phyloP scores from a whole-genome alignment of 2,329 filamentous ascomycete genomes.

The Pseudocercospora fijiensis region DNA sequence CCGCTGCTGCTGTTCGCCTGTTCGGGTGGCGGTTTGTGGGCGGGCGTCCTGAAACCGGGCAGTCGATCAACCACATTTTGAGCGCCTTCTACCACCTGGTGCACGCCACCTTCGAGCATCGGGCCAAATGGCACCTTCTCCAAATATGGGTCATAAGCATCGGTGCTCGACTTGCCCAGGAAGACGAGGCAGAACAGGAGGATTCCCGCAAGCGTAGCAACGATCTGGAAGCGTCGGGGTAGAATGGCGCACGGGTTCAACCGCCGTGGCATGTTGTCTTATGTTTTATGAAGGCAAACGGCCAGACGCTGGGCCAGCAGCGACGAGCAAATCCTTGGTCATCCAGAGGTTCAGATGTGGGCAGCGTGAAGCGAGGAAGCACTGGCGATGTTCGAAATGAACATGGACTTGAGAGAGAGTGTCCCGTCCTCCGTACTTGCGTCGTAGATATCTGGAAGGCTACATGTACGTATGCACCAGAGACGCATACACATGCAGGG shows the following conservation, averaged over 20 bases:
- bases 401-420: neutral
- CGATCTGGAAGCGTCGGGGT: constrained; percentile 50
- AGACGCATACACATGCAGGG: neutral
- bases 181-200: constrained; percentile 41
- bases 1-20: constrained; percentile 77
- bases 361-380: neutral
- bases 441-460: neutral
- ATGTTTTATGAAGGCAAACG: neutral
- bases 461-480: neutral
- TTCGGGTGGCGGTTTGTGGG: constrained; percentile 69
- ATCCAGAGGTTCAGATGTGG: neutral
- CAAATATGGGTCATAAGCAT: constrained; percentile 32
- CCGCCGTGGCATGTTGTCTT: constrained; percentile 14
- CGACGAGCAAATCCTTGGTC: neutral
- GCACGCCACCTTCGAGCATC: constrained; percentile 41
- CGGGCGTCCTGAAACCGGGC: constrained; percentile 63
- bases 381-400: neutral
- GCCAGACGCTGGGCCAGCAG: constrained; percentile 15
- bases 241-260: constrained; percentile 41
- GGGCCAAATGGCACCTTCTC: constrained; percentile 38
- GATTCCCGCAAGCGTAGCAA: constrained; percentile 42
- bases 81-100: constrained; percentile 40
- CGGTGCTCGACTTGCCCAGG: constrained; percentile 35
- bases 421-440: no score
- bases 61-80: constrained; percentile 42